Evolutionary conservation across 2,329 filamentous ascomycete species (phyloP), one percentile per base, ranked within the genome.

Genomic region (Camillea tinctor): DNA sequence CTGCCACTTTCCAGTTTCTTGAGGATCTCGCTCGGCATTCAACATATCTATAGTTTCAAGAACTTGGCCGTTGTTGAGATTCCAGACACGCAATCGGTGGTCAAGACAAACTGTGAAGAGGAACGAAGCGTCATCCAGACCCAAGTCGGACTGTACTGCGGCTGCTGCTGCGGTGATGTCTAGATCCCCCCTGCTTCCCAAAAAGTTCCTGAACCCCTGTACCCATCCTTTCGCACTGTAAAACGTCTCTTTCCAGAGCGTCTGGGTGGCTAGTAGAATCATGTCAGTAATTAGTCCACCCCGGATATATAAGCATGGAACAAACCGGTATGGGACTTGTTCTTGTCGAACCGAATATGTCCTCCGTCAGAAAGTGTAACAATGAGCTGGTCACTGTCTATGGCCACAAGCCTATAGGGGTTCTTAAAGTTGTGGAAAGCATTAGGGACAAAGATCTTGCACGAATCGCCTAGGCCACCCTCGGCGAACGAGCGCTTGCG

Each of bases 51-150:
- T 87, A 5, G 89, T 88, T 58, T 87, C 86, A 4, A 91, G 85
- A 57, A 96, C 84, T 71, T 88, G 90, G 52, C 93, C 93, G 48
- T 86, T 91, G n/a, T 85, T 80, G 30, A 94, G 81, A 71, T 96
- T 95, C 94, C 95, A 98, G 48, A 95, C 88, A 69, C 93, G 88
- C 72, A 99, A 79, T 11, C 88, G 89, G 72, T 99, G 93, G 68
- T 99, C 93, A 61, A 99, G 80, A 64, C 91, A 95, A 54, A 97
- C 86, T 0, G 93, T 93, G 68, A 97, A 91, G 1, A 85, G 79
- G 65, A 85, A 88, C 1, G 81, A 75, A 5, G 76, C 76, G 54
- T 79, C 74, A 8, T 82, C 76, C 20, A 83, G 73, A 3, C 82
- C 83, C 61, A 86, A 74, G 24, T 77, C 74, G 11, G 82, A 80